These are phyloP conservation scores for Myxozyma mucilagina DNA, from an alignment of 805 yeast species.

Conservation along the genomic window DNA sequence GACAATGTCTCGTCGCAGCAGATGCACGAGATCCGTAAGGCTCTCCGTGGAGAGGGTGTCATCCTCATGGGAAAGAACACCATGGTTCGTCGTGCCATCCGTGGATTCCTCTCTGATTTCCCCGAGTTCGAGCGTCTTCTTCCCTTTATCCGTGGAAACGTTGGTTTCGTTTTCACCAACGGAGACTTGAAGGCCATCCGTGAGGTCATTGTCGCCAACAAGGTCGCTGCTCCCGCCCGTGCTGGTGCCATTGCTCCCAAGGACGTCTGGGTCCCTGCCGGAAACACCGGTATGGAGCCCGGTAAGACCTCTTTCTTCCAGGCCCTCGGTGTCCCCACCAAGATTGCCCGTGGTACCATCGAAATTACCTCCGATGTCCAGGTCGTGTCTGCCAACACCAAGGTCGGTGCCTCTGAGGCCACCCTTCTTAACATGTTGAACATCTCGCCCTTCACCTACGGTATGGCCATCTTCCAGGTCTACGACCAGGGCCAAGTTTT, in stretches of 20 bases:
- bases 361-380: conserved; percentile 96
- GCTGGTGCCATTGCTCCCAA: conserved; percentile 99
- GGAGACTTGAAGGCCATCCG: conserved; percentile 87
- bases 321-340: conserved; percentile 99
- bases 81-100: conserved; percentile 99
- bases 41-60: conserved; percentile 91
- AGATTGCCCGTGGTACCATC: conserved; percentile 99
- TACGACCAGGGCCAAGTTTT: conserved; percentile 98
- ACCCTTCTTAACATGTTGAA: conserved; percentile 97
- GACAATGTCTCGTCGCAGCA: conserved; percentile 98
- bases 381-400: conserved; percentile 81
- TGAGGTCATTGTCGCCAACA: conserved; percentile 83
- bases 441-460: conserved; percentile 99
- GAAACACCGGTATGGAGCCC: conserved; percentile 99
- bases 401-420: conserved; percentile 99
- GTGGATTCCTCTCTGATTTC: conserved; percentile 89
- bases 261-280: conserved; percentile 97
- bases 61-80: conserved; percentile 99
- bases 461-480: conserved; percentile 94
- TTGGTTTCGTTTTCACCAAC: conserved; percentile 99
- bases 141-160: conserved; percentile 96
- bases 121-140: conserved; percentile 94
- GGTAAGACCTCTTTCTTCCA: conserved; percentile 99
- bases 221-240: conserved; percentile 99
- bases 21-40: conserved; percentile 98